Evolutionary conservation across 2,329 filamentous ascomycete genomes (phyloP), one percentile per base, ranked within the genome.

Genomic region (Acarospora socialis): DNA sequence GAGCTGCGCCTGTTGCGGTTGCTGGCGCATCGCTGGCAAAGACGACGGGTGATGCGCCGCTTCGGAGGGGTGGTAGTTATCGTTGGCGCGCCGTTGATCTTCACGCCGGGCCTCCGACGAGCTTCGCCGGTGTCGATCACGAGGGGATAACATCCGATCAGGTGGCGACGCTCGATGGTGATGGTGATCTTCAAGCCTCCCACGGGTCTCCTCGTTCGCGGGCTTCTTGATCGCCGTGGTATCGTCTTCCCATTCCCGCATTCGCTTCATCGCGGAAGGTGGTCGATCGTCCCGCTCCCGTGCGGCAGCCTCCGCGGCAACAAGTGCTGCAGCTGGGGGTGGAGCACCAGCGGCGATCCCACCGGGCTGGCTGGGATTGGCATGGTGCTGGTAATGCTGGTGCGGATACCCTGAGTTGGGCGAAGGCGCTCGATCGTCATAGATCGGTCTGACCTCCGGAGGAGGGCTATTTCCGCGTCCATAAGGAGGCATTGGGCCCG

Each of bases 221-320:
- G 81, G 74, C 61, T 94, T 94, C 63, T 94, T 92, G 26, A 67
- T 46, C 5, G 59, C 56, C 8, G 53, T 65, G 3, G 74, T 60
- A 14, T 92, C 83, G 21, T 87, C 79, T 44, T 95, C 90, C 86
- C 90, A 94, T 49, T 95, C 90, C 29, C 86, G 77, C 53, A 76
- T 69, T 36, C 90, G 73, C 66, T 98, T 98, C 35, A 81, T 65
- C 2, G 65, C 79, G 21, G 83, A 92, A 1, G 77, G 59, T 12
- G 84, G 81, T 28, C 84, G 71, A 24, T 76, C 71, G 34, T 92
- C 79, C 39, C 67, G 55, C 28, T 77, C 70, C 31, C 71, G 77
- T 27, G 34, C 34, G 15, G 72, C 70, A 37, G 71, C 68, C 48
- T 87, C 78, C 28, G 77, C 75, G 27, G 77, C 72, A 36, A 72